Evolutionary conservation across 2,329 filamentous ascomycete species (phyloP), one percentile per base, ranked within the genome.

Genomic region (Colletotrichum navitas): DNA sequence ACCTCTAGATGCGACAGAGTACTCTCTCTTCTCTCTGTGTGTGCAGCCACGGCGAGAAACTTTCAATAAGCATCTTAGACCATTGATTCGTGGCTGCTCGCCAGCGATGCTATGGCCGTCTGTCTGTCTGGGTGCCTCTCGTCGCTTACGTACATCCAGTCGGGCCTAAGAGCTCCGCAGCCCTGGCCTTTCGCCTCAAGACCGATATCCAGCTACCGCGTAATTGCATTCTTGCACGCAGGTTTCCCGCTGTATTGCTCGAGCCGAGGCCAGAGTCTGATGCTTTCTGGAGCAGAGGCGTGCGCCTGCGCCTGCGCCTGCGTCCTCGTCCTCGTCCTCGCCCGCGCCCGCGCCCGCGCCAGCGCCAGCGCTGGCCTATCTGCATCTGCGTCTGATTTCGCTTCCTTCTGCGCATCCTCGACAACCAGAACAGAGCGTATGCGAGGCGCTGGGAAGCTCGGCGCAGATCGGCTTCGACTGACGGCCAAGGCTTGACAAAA

Each of bases 181-280:
- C 43, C 43, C 65, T 59, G 68, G 58, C 59, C 34, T 54, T 63
- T n/a, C 14, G 32, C 49, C 24, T 68, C 18, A 63, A 62, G 64
- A 56, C 63, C 51, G 32, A 55, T 34, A 32, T 32, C 12, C 34
- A n/a, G 24, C 41, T 21, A 41, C 5, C 18, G 39, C 36, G 34
- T 14, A 41, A 21, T 55, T 36, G 65, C 68, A 59, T 21, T 47
- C 43, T 71, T 43, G 65, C 65, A 68, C 36, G 21, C 52, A 65
- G 43, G 14, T n/a, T 52, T 71, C 58, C 68, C 45, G 58, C 65
- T 26, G 68, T 64, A 68, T 43, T 68, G 59, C 52, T 52, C 51
- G 36, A 68, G 55, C 55, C 61, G 24, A 32, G 36, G 12, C 36
- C n/a, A 51, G 61, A 47, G 54, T 47, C 58, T 59, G 51, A 58